Evolutionary conservation across 2,329 filamentous ascomycete genomes (phyloP).

Genomic region (Leptographium wingfieldii): DNA sequence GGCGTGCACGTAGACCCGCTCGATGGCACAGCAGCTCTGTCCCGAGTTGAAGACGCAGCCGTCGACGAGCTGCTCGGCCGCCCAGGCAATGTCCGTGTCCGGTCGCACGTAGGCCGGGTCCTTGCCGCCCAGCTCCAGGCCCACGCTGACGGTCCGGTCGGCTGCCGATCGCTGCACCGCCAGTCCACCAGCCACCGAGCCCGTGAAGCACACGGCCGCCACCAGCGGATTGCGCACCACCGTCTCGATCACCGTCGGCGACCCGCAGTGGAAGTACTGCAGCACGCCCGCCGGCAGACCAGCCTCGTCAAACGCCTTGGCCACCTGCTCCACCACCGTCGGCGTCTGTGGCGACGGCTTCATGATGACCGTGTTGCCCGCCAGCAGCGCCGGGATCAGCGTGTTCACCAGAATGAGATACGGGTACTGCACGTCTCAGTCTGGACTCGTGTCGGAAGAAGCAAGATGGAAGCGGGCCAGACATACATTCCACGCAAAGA

Average conservation of each 20-base stretch:
- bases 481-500: slow-evolving; percentile 93
- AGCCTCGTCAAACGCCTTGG: slow-evolving; percentile 63
- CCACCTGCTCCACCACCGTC: slow-evolving; percentile 75
- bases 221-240: slow-evolving; percentile 68
- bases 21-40: slow-evolving; percentile 92
- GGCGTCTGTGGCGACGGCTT: slow-evolving; percentile 95
- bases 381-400: slow-evolving; percentile 77
- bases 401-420: slow-evolving; percentile 91
- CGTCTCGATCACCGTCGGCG: slow-evolving; percentile 60
- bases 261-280: slow-evolving; percentile 86
- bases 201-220: slow-evolving; percentile 81
- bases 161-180: slow-evolving; percentile 76
- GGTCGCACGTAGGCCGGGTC: slow-evolving; percentile 80
- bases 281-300: slow-evolving; percentile 75
- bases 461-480: not conserved
- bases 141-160: slow-evolving; percentile 73
- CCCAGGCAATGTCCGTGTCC: slow-evolving; percentile 84
- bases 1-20: slow-evolving; percentile 82
- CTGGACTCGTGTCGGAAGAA: not conserved
- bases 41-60: slow-evolving; percentile 96
- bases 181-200: slow-evolving; percentile 77
- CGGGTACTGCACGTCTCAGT: slow-evolving; percentile 53
- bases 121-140: slow-evolving; percentile 86
- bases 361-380: slow-evolving; percentile 82
- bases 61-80: slow-evolving; percentile 87